These are phyloP conservation scores for Zoysia japonica DNA, from an alignment of 176 grass and related monocot genomes.

Conservation along the genomic window DNA sequence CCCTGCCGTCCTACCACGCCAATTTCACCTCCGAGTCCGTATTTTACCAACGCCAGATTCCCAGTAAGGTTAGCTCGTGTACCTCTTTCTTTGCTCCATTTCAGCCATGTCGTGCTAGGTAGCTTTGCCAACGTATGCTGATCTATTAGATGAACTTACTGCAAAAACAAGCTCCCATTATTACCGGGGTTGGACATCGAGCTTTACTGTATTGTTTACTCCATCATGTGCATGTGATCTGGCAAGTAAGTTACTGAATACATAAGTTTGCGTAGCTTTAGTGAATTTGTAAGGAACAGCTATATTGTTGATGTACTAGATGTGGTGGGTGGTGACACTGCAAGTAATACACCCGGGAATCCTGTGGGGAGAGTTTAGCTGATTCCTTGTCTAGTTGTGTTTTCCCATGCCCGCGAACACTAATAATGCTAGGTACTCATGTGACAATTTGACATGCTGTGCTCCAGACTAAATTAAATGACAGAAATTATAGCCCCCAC, in stretches of 20 bases:
- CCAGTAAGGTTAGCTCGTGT: slow-evolving; percentile 75
- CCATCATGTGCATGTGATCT: slow-evolving; percentile 7
- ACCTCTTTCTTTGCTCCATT: not conserved
- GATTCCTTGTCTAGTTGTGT: no score
- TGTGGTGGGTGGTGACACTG: no score
- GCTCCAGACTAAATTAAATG: no score
- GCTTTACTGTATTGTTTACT: slow-evolving; percentile 9
- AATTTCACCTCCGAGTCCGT: slow-evolving; percentile 79
- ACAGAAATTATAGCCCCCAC: no score
- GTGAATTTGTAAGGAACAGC: no score
- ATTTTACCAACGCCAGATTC: slow-evolving; percentile 72
- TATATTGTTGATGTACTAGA: no score
- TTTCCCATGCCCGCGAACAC: no score
- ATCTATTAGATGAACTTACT: not conserved
- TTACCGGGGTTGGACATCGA: not conserved
- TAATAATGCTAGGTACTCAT: no score
- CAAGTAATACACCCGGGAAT: no score
- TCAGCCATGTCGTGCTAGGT: not conserved
- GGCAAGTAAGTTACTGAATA: not conserved
- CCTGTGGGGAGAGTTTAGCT: no score
- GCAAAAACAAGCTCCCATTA: not conserved
- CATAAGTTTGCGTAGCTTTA: no score
- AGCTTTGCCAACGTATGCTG: not conserved
- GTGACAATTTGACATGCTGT: no score
- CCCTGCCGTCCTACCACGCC: slow-evolving; percentile 63